Conservation (phyloP, 2,329 filamentous ascomycete genomes). For the Hypomyces rosellus region DNA sequence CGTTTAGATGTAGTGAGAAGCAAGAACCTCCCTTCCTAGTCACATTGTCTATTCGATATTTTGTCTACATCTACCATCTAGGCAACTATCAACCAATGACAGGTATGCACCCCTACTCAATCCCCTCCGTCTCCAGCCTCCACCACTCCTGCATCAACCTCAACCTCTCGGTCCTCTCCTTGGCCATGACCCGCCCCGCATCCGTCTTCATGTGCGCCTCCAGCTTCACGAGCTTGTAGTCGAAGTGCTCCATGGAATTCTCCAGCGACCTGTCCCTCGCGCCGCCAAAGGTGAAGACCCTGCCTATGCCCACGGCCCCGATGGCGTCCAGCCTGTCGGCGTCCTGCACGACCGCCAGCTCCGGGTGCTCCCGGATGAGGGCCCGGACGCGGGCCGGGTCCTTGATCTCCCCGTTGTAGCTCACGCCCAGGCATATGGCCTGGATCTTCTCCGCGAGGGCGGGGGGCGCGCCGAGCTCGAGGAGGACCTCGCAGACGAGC, state of each 20-base stretch:
- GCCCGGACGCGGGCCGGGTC: conserved; percentile 54
- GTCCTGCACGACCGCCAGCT: conserved; percentile 74
- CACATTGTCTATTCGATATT: neutral
- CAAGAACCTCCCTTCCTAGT: too few species aligned
- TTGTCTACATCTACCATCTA: neutral
- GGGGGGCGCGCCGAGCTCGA: conserved; percentile 47
- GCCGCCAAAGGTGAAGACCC: conserved; percentile 60
- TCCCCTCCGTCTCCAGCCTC: conserved; percentile 40
- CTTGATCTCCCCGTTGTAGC: conserved; percentile 67
- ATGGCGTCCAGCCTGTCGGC: conserved; percentile 89
- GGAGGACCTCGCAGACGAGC: conserved; percentile 49
- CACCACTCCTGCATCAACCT: conserved; percentile 52
- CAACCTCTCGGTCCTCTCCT: conserved; percentile 47
- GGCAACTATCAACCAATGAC: neutral
- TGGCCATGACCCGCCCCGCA: conserved; percentile 46
- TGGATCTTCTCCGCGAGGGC: conserved; percentile 62
- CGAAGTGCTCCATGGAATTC: conserved; percentile 67
- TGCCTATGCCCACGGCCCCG: conserved; percentile 75
- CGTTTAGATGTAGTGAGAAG: too few species aligned
- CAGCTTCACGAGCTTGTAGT: conserved; percentile 65
- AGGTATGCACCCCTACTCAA: conserved; percentile 1
- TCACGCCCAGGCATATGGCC: conserved; percentile 67
- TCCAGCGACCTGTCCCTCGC: conserved; percentile 54
- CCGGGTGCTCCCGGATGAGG: conserved; percentile 58
- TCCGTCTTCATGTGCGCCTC: conserved; percentile 60